Evolutionary conservation across 2,329 filamentous ascomycete genomes (phyloP).

Genomic region (Anthostomella pinea): DNA sequence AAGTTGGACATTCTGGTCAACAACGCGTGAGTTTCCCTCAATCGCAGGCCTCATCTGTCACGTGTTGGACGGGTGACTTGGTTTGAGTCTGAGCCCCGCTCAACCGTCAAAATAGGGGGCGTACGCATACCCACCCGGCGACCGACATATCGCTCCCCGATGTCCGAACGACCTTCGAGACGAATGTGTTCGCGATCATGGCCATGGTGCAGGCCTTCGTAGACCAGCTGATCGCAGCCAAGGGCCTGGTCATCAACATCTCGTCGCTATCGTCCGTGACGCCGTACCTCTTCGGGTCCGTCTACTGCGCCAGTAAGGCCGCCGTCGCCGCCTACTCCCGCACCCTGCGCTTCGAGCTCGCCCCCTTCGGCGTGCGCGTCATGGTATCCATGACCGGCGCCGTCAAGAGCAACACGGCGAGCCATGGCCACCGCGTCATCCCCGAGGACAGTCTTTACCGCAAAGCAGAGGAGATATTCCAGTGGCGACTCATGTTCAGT

Average conservation of each 20-base stretch:
- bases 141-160: constrained; percentile 51
- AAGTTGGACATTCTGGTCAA: constrained; percentile 58
- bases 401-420: constrained; percentile 49
- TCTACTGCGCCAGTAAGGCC: constrained; percentile 56
- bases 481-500: constrained; percentile 44
- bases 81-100: too few species aligned
- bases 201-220: constrained; percentile 51
- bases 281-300: constrained; percentile 51
- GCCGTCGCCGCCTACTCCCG: constrained; percentile 53
- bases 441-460: constrained; percentile 46
- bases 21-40: constrained; percentile 55
- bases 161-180: constrained; percentile 52
- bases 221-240: constrained; percentile 46
- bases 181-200: constrained; percentile 58
- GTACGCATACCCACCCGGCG: constrained; percentile 49
- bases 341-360: constrained; percentile 51
- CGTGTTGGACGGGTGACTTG: too few species aligned
- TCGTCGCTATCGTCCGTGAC: constrained; percentile 49
- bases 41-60: too few species aligned
- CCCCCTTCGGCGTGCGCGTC: constrained; percentile 53
- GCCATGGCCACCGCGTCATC: constrained; percentile 39
- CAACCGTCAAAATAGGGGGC: constrained; percentile 37
- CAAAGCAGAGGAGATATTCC: constrained; percentile 44
- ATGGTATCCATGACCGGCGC: constrained; percentile 56
- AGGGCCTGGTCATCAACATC: constrained; percentile 54